Evolutionary conservation across 352 stramenopile species (phyloP), one percentile per base, ranked within the genome.

Genomic region (Globisporangium ultimum): DNA sequence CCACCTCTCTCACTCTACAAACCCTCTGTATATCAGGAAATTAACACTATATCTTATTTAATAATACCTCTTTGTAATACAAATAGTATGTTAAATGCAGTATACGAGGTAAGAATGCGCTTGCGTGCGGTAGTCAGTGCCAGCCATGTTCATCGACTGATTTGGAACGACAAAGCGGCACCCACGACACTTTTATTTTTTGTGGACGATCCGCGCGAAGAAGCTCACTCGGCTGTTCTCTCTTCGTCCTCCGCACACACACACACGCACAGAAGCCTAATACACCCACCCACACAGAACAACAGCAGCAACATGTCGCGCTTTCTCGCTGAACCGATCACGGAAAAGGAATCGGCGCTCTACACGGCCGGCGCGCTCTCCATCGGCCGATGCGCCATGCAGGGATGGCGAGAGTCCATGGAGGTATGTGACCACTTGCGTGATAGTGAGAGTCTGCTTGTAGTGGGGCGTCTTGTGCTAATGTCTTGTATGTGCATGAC

Each of bases 401-500:
- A 95, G 55, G 86, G 86, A 20, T 95, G 86, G 86, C 80, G 86
- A 24, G 83, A 93, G 50, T 75, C 76, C 1, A 95, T 95, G 86
- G 86, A 95, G 78, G 86, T 90, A 24, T 32, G 58, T 55, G 41
- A n/a, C n/a, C n/a, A n/a, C n/a, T n/a, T n/a, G 28, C 9, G 15
- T n/a, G 11, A 3, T n/a, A 46, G 24, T 15, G 17, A n/a, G 12
- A 0, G 17, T 6, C 48, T 49, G 28, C 21, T n/a, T 6, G 6
- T 53, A 21, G 48, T 9, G 24, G 48, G 15, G 24, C 10, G 24
- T 34, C 2, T 42, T n/a, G n/a, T n/a, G n/a, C n/a, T n/a, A 28
- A 3, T 49, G 13, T 21, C 9, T 20, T 36, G 13, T 53, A 17
- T 20, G 18, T 0, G 3, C 22, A 9, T 34, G 17, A 38, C 22